Evolutionary conservation across 1,284 basidiomycete species (phyloP).

Genomic region (Sparassis latifolia): DNA sequence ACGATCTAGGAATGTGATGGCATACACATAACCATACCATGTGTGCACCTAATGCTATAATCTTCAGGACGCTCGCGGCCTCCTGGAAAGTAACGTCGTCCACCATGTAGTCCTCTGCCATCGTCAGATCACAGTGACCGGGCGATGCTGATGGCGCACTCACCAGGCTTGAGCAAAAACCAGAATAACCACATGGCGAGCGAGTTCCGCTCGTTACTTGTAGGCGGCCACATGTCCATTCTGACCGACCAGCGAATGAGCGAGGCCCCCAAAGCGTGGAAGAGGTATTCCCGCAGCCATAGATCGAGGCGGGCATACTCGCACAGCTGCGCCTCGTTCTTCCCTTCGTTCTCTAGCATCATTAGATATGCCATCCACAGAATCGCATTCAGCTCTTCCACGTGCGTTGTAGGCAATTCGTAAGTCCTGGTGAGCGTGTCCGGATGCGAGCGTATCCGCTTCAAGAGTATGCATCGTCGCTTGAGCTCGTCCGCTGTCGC

Average conservation of each 20-base stretch:
- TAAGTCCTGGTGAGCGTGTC: slow-evolving; percentile 24
- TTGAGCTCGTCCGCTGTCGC: slow-evolving; percentile 33
- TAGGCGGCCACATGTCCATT: slow-evolving; percentile 26
- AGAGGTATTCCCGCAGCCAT: slow-evolving; percentile 34
- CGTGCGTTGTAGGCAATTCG: slow-evolving; percentile 15
- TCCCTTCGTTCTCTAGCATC: slow-evolving; percentile 51
- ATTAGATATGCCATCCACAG: slow-evolving; percentile 47
- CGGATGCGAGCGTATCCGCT: slow-evolving; percentile 39
- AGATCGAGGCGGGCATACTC: slow-evolving; percentile 29
- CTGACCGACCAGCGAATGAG: slow-evolving; percentile 22
- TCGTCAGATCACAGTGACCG: not conserved
- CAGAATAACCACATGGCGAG: slow-evolving; percentile 37
- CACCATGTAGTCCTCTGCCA: slow-evolving; percentile 24
- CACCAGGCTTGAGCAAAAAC: slow-evolving; percentile 54
- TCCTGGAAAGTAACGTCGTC: slow-evolving; percentile 35
- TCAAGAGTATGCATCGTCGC: slow-evolving; percentile 46
- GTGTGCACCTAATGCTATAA: slow-evolving; percentile 62
- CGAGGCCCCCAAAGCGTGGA: slow-evolving; percentile 29
- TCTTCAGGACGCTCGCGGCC: slow-evolving; percentile 45
- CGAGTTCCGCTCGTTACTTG: slow-evolving; percentile 26
- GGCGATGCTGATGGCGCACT: slow-evolving; percentile 17
- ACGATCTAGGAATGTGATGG: not conserved
- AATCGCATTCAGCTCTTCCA: slow-evolving; percentile 28
- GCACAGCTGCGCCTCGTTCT: slow-evolving; percentile 39
- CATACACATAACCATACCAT: slow-evolving; percentile 30